These are phyloP conservation scores for Pseudognaphalium luteoalbum DNA, from an alignment of 129 eudicot species.

Conservation along the genomic window DNA sequence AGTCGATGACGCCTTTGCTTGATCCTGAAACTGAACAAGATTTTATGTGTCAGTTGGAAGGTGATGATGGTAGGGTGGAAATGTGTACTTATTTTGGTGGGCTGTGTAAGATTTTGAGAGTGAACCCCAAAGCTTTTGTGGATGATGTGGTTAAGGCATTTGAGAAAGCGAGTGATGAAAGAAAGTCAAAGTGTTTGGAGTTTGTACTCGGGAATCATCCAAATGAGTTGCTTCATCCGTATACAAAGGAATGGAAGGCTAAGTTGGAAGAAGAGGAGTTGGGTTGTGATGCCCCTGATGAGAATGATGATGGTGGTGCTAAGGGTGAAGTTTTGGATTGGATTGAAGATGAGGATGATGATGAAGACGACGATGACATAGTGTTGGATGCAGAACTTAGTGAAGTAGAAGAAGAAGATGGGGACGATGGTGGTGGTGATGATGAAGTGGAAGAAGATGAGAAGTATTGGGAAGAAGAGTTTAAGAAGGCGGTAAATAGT, in stretches of 20 bases:
- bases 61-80: slow-evolving; percentile 77
- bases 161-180: slow-evolving; percentile 83
- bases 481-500: slow-evolving; percentile 70
- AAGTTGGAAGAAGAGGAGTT: slow-evolving; percentile 93
- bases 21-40: slow-evolving; percentile 78
- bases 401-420: slow-evolving; percentile 36
- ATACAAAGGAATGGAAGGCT: slow-evolving; percentile 91
- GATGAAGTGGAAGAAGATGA: slow-evolving; percentile 60
- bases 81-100: slow-evolving; percentile 84
- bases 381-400: slow-evolving; percentile 42
- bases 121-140: slow-evolving; percentile 79
- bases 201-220: slow-evolving; percentile 83
- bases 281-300: slow-evolving; percentile 98
- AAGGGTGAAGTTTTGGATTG: slow-evolving; percentile 60
- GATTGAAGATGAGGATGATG: slow-evolving; percentile 61
- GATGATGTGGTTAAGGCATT: slow-evolving; percentile 90
- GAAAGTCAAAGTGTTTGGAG: slow-evolving; percentile 73
- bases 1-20: slow-evolving; percentile 63
- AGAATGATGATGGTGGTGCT: slow-evolving; percentile 46
- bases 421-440: slow-evolving; percentile 22
- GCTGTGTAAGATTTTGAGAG: slow-evolving; percentile 72
- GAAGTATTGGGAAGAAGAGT: slow-evolving; percentile 81
- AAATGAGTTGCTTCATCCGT: slow-evolving; percentile 77
- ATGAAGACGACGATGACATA: slow-evolving; percentile 44
- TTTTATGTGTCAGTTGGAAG: slow-evolving; percentile 65